phyloP scores from a whole-genome alignment of 805 yeast genomes.

The Candida sphagnicola region DNA sequence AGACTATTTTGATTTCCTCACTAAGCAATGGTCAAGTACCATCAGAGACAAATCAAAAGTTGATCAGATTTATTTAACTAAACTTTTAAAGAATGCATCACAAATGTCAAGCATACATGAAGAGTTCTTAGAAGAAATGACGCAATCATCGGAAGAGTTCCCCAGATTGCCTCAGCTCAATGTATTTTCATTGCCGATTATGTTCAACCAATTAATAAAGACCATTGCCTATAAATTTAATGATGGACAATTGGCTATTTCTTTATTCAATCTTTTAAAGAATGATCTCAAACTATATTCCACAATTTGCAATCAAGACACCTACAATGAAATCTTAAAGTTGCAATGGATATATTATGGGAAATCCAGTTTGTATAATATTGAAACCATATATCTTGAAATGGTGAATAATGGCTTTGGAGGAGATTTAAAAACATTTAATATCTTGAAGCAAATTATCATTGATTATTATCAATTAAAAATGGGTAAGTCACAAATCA shows the following conservation, averaged over 20 bases:
- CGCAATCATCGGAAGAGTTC: constrained; percentile 8
- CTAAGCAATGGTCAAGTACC: constrained; percentile 10
- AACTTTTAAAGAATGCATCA: constrained; percentile 6
- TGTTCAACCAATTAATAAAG: constrained; percentile 30
- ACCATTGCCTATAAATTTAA: constrained; percentile 19
- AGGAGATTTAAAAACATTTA: constrained; percentile 34
- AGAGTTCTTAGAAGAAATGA: constrained; percentile 14
- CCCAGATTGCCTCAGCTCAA: constrained; percentile 27
- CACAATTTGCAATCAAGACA: constrained; percentile 35
- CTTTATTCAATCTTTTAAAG: constrained; percentile 33
- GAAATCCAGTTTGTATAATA: constrained; percentile 28
- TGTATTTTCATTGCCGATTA: constrained; percentile 30
- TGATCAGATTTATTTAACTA: constrained; percentile 7
- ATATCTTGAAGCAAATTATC: constrained; percentile 30
- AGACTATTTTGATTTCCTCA: constrained; percentile 13
- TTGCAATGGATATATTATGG: constrained; percentile 37
- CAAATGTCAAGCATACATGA: constrained; percentile 15
- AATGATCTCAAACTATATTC: constrained; percentile 30
- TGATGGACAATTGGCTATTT: constrained; percentile 34
- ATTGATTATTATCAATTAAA: constrained; percentile 31
- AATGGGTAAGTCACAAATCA: constrained; percentile 22
- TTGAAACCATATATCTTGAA: constrained; percentile 32
- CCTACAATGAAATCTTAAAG: constrained; percentile 36
- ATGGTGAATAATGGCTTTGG: constrained; percentile 39
- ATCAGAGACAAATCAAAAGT: background rate